Percentiles rank a stretch among this genome's conserved stretches.
phyloP scores from a whole-genome alignment of 2,329 filamentous ascomycete genomes.

The Penicillium concentricum region DNA sequence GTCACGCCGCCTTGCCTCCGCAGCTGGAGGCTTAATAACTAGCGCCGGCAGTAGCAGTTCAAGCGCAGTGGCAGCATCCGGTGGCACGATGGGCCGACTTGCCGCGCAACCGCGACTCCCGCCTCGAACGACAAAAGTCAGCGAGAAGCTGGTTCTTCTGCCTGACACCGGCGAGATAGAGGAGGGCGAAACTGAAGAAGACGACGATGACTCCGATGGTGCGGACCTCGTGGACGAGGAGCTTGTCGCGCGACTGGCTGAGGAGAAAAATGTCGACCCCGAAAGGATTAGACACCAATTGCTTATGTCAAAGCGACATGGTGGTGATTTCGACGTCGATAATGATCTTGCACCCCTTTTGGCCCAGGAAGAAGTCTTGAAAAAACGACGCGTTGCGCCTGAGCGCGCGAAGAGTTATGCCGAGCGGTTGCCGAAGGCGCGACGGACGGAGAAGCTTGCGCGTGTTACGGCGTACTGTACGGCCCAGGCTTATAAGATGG shows the following conservation, averaged over 20 bases:
- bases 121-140: slow-evolving; percentile 86
- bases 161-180: slow-evolving; percentile 64
- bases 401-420: slow-evolving; percentile 82
- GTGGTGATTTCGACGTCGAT: slow-evolving; percentile 58
- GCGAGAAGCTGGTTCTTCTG: slow-evolving; percentile 92
- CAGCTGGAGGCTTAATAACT: slow-evolving; percentile 32
- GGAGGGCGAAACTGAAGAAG: slow-evolving; percentile 44
- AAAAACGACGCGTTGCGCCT: slow-evolving; percentile 53
- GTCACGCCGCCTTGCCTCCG: slow-evolving; percentile 34
- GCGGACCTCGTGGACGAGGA: slow-evolving; percentile 37
- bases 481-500: slow-evolving; percentile 88
- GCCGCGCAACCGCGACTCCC: slow-evolving; percentile 64
- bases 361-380: slow-evolving; percentile 61
- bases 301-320: slow-evolving; percentile 31
- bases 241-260: slow-evolving; percentile 33
- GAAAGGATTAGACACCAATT: slow-evolving; percentile 35
- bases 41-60: slow-evolving; percentile 35
- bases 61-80: slow-evolving; percentile 47
- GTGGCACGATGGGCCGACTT: slow-evolving; percentile 57
- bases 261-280: slow-evolving; percentile 35
- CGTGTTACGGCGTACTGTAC: slow-evolving; percentile 95
- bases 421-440: slow-evolving; percentile 83
- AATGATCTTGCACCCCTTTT: slow-evolving; percentile 50
- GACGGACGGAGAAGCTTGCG: slow-evolving; percentile 81
- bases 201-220: slow-evolving; percentile 25